Evolutionary conservation across 257 asterid species (phyloP).

Genomic region (Lycium barbarum): DNA sequence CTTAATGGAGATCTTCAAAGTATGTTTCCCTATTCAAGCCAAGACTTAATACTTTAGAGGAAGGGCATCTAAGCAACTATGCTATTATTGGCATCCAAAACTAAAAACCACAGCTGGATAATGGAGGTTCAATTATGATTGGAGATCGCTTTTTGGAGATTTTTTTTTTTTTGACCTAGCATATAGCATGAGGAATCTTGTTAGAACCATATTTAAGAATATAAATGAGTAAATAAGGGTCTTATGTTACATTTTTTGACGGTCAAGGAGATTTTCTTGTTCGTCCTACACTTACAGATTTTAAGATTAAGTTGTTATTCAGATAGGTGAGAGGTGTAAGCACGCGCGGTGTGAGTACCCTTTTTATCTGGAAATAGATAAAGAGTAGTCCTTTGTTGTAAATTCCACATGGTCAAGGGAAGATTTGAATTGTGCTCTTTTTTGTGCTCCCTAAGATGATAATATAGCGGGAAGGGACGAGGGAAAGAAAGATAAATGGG

Average conservation of each 20-base stretch:
- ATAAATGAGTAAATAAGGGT: not conserved
- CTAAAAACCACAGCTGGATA: not conserved
- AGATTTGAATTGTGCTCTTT: not conserved
- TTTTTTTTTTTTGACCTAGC: not conserved
- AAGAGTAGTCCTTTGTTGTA: not conserved
- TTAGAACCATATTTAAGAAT: not conserved
- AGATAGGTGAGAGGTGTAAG: conserved; percentile 10
- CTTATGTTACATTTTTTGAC: not conserved
- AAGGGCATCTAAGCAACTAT: not conserved
- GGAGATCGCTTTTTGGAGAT: not conserved
- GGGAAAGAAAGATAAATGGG: not conserved
- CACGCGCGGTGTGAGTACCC: not conserved
- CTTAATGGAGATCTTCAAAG: conserved; percentile 19
- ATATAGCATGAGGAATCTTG: not conserved
- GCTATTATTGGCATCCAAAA: conserved; percentile 9
- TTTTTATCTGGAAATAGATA: not conserved
- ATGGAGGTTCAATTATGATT: not conserved
- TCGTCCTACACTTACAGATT: not conserved
- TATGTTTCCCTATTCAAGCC: not conserved
- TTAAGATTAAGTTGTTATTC: not conserved
- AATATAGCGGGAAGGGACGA: not conserved
- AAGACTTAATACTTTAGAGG: conserved; percentile 1
- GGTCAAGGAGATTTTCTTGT: not conserved
- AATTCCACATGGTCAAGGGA: conserved; percentile 1
- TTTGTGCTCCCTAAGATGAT: not conserved